Evolutionary conservation across 2,329 filamentous ascomycete genomes (phyloP), one percentile per base, ranked within the genome.

Genomic region (Didymella exigua): DNA sequence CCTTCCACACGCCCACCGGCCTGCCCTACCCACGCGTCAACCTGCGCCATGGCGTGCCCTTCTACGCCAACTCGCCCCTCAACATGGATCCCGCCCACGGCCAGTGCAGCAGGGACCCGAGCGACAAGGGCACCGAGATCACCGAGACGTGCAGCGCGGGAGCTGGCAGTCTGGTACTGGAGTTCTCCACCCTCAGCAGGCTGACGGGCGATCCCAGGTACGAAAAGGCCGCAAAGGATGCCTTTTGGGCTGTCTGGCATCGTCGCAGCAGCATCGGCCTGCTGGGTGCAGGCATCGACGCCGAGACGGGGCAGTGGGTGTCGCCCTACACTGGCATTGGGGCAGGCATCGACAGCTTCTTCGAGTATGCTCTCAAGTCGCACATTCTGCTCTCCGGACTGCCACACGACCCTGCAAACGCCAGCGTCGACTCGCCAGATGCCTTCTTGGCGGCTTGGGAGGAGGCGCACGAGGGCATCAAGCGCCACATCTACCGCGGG

Each of bases 181-280:
- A 99, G 71, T 96, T 98, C 63, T 90, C 92, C 0, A 91, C 93
- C 0, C 81, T 99, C 41, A 97, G 92, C 68, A 86, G 95, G 21
- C 80, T 99, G 41, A 96, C 91, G 0, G 91, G 90, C 10, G 91
- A 98, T 70, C 79, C 83, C 9, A 86, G 90, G n/a, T 99, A 96
- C 67, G 95, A 99, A 74, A 86, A 89, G 68, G 82, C 90, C 14
- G 93, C 91, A 0, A 98, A 98, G 75, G 82, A 90, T 52, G 93
- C 95, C 0, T 99, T 99, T 69, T 97, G 93, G 92, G 89, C 93
- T 21, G 91, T 99, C n/a, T 99, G 95, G 95, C 82, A 88, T 37
- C 83, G 90, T 51, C 85, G 93, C 60, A 97, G 91, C 72, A 84
- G 87, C 34, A 91, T 96, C 66, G 91, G 91, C 4, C 81, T 99